Evolutionary conservation across 2,329 filamentous ascomycete genomes (phyloP), one percentile per base, ranked within the genome.

Genomic region (Penicillium vulpinum): DNA sequence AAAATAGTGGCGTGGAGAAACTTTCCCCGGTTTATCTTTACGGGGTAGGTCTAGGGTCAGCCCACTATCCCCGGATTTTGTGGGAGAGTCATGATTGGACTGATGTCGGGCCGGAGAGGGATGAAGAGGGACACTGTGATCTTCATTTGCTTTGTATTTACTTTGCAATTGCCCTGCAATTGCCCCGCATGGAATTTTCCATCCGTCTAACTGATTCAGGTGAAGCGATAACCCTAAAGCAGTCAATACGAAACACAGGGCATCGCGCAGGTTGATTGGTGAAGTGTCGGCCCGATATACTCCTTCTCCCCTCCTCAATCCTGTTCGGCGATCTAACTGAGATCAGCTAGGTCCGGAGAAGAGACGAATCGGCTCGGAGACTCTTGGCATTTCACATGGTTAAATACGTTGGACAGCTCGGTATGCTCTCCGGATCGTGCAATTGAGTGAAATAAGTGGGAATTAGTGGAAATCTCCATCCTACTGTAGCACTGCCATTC

Each of bases 61-160:
- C 6, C 40, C 40, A 52, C 54, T n/a, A 16, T 40, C 47, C 54
- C 48, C 47, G 33, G 54, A 46, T 46, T 56, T 35, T 46, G 21
- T 11, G 26, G 13, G 46, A 8, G 31, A 5, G 9, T 11, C 3
- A 11, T 33, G 41, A 56, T 56, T 56, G 40, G 48, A 4, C 16
- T 46, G 4, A 22, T 46, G 54, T 46, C 48, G 54, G 54, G 13
- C 48, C 54, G 18, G 22, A 2, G 4, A 15, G 9, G 3, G 18
- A 26, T 39, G 24, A 38, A 36, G 29, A 29, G 21, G 3, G 6
- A 33, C 21, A n/a, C 26, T 15, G 13, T 6, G 31, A 35, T 16
- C 31, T 7, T 16, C 31, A 35, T 35, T 35, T 13, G 15, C 31
- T 16, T 35, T 16, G n/a, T n/a, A n/a, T n/a, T n/a, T n/a, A n/a